Conservation (phyloP, 2,329 filamentous ascomycete species). For the Aspergillus hiratsukae region DNA sequence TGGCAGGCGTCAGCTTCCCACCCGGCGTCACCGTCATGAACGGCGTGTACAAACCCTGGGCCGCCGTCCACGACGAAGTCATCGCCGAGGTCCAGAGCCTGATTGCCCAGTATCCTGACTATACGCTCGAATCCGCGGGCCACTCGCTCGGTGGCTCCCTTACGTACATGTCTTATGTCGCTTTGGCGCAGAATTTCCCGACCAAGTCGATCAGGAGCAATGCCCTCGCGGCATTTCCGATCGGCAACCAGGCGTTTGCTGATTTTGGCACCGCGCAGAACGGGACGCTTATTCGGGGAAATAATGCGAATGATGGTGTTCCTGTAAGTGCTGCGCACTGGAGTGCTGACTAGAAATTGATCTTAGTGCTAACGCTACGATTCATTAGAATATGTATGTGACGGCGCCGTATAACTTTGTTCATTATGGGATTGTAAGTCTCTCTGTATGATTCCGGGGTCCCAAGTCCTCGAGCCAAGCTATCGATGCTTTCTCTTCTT, state of each 20-base stretch:
- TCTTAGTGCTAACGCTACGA: background rate
- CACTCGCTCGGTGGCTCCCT: conserved; percentile 28
- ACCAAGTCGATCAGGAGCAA: conserved; percentile 25
- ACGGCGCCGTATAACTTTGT: conserved; percentile 17
- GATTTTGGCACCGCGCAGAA: conserved; percentile 19
- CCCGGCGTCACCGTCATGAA: conserved; percentile 24
- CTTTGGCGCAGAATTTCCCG: conserved; percentile 28
- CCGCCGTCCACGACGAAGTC: conserved; percentile 24
- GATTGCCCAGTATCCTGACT: conserved; percentile 23
- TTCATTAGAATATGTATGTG: conserved; percentile 22
- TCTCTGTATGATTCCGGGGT: background rate
- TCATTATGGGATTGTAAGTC: conserved; percentile 25
- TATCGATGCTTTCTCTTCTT: background rate
- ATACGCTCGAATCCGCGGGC: conserved; percentile 26
- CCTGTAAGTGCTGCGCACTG: conserved; percentile 14
- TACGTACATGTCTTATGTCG: conserved; percentile 30
- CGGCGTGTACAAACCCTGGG: conserved; percentile 24
- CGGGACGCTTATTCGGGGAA: conserved; percentile 24
- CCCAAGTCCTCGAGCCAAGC: background rate
- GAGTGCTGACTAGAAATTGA: background rate
- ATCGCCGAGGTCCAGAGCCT: conserved; percentile 25
- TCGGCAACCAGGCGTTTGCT: conserved; percentile 25
- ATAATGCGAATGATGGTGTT: conserved; percentile 24
- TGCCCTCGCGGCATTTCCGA: conserved; percentile 30
- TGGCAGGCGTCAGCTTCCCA: conserved; percentile 27